phyloP scores from a whole-genome alignment of 2,329 filamentous ascomycete genomes.

The Beauveria asiatica region DNA sequence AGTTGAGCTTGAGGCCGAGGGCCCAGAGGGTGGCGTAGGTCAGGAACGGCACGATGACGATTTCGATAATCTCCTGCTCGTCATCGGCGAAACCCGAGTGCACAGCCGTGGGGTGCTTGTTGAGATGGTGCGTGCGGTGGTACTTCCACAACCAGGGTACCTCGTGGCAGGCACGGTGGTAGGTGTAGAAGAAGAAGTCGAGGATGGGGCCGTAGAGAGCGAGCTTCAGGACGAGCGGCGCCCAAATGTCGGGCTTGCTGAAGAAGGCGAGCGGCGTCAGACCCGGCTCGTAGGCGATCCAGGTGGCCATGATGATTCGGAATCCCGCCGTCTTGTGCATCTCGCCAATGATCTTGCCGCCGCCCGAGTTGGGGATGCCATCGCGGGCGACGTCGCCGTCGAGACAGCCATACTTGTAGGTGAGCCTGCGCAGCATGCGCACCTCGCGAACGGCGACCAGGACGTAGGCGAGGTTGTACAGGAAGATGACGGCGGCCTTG shows the following conservation, averaged over 20 bases:
- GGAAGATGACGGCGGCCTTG: constrained; percentile 9
- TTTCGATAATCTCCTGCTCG: constrained; percentile 36
- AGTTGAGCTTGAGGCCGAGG: constrained; percentile 32
- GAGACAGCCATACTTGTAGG: constrained; percentile 23
- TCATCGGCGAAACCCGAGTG: constrained; percentile 33
- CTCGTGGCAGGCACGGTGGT: constrained; percentile 35
- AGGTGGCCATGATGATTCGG: constrained; percentile 17
- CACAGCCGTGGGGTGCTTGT: constrained; percentile 33
- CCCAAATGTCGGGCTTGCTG: constrained; percentile 15
- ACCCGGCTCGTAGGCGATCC: constrained; percentile 18
- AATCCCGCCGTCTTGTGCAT: constrained; percentile 18
- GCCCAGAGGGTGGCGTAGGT: constrained; percentile 27
- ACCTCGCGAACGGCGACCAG: constrained; percentile 22
- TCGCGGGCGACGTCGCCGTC: constrained; percentile 25
- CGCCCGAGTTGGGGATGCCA: constrained; percentile 24
- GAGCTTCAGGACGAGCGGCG: constrained; percentile 23
- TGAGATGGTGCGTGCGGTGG: constrained; percentile 37
- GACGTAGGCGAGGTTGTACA: constrained; percentile 25
- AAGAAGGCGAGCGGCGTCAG: constrained; percentile 10
- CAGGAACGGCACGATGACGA: constrained; percentile 30
- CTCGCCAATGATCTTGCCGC: constrained; percentile 18
- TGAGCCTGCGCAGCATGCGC: constrained; percentile 22
- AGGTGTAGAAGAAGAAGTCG: constrained; percentile 34
- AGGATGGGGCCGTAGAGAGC: constrained; percentile 29
- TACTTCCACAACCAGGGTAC: constrained; percentile 27